Evolutionary conservation across 352 stramenopile species (phyloP).

Genomic region (Globisporangium alternatum): DNA sequence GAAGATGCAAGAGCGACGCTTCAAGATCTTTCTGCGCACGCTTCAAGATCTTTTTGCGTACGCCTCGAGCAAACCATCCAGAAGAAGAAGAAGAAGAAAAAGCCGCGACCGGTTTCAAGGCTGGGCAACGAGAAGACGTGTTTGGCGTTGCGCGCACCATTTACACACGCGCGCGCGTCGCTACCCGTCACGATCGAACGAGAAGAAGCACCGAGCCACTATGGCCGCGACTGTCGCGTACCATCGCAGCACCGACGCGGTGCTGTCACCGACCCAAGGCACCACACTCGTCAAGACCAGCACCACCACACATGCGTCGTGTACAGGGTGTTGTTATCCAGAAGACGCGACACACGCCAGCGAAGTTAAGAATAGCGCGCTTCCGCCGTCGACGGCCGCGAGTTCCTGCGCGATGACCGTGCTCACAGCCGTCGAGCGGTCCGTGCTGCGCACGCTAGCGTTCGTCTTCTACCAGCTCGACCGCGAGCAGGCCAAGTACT

Average conservation of each 20-base stretch:
- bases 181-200: not conserved
- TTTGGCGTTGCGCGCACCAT: not conserved
- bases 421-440: conserved; percentile 53
- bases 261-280: not conserved
- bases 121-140: no score
- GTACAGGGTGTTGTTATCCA: not conserved
- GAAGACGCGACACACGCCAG: not conserved
- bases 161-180: not conserved
- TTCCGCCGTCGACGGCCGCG: not conserved
- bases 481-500: conserved; percentile 48
- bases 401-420: conserved; percentile 39
- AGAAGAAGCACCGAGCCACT: not conserved
- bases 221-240: conserved; percentile 6
- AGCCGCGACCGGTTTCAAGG: no score
- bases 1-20: no score
- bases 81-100: no score
- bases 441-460: conserved; percentile 57
- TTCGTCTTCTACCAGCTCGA: conserved; percentile 71
- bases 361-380: not conserved
- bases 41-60: no score
- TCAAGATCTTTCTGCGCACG: no score
- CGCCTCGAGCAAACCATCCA: no score
- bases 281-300: no score
- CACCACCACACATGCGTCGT: not conserved
- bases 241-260: conserved; percentile 6